phyloP scores from a whole-genome alignment of 73 alveolate species.

The Paramecium pentaurelia region DNA sequence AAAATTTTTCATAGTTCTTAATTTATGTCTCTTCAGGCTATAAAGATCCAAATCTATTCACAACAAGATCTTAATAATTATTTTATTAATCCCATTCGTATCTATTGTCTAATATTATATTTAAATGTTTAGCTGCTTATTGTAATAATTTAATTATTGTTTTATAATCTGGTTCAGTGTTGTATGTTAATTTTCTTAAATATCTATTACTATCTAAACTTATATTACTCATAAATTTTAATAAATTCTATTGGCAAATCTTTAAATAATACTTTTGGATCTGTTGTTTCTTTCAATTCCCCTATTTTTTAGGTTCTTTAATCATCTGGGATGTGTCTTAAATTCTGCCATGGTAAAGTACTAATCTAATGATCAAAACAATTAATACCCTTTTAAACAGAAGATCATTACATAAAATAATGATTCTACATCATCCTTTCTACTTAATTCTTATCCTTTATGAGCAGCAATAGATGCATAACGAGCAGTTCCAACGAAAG shows the following conservation, averaged over 20 bases:
- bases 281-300: constrained; percentile 79
- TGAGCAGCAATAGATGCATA: constrained; percentile 78
- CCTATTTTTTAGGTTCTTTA: constrained; percentile 84
- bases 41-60: neutral
- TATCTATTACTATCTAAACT: neutral
- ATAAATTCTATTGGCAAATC: constrained; percentile 51
- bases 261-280: constrained; percentile 80
- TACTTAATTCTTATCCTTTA: constrained; percentile 81
- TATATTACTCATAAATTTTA: neutral
- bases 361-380: neutral
- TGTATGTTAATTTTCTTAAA: neutral
- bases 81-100: neutral
- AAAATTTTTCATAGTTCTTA: neutral
- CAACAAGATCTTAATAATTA: neutral
- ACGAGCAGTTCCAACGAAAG: constrained; percentile 73
- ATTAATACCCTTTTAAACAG: constrained; percentile 59
- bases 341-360: constrained; percentile 93
- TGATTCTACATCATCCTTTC: constrained; percentile 80
- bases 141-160: neutral
- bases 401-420: constrained; percentile 76
- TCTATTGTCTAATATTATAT: neutral
- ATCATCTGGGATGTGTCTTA: constrained; percentile 80
- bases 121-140: neutral
- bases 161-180: constrained; percentile 1
- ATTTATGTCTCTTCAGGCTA: neutral